Evolutionary conservation across 2,329 filamentous ascomycete genomes (phyloP), one percentile per base, ranked within the genome.

Genomic region (Venturia effusa): DNA sequence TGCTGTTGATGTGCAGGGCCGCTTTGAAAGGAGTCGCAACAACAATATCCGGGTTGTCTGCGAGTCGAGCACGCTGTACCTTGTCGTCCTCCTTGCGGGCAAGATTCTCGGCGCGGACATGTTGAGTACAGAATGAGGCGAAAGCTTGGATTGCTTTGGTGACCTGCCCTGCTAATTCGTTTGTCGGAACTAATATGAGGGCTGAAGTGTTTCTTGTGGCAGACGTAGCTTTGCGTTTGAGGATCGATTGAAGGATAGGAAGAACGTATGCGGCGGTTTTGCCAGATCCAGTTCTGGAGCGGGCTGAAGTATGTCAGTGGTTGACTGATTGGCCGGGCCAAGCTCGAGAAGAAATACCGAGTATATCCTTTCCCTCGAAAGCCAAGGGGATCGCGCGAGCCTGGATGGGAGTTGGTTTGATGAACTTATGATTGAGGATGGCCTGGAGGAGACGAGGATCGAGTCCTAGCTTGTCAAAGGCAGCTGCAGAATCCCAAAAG

Each of bases 231-330:
- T 96, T 96, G 68, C 85, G 84, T 72, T 88, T 89, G 64, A 99
- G 78, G 66, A 96, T 89, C 41, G 84, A 84, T 69, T 96, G 89
- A 19, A 99, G 77, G n/a, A 96, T 83, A 1, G 94, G 94, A 51
- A 99, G 81, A 7, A 96, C 80, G 73, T 97, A 97, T 61, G 94
- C 93, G n/a, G 91, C 91, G 13, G 94, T 99, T 81, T 99, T 99
- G 69, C 94, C 94, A 4, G 92, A 96, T 15, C 94, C 94, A 5
- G 94, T 97, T 75, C 93, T 95, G 43, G 93, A 91, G 72, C 93
- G 92, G 63, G 92, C 92, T 82, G 66, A n/a, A 62, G 62, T 1
- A 17, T 30, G 61, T 71, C 62, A 71, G 68, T 30, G 24, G 51
- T 69, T 54, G 40, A 10, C n/a, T 40, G 4, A 27, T 37, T 10